These are phyloP conservation scores for Neonectria sp. DNA, from an alignment of 2,329 filamentous ascomycete species.

Conservation along the genomic window DNA sequence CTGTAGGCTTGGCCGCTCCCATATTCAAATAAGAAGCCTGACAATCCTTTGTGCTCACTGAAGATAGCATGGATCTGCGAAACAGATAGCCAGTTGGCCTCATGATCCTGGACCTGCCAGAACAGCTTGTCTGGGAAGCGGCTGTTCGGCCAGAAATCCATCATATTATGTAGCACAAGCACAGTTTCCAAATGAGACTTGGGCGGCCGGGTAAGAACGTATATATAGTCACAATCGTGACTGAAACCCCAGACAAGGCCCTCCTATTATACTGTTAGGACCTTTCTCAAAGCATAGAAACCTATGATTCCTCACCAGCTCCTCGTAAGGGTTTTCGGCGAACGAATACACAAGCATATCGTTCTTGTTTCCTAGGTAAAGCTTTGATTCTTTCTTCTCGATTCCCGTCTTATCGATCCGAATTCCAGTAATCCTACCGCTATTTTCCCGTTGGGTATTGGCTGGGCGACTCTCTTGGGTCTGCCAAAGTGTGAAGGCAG, in stretches of 20 bases:
- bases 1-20: background rate
- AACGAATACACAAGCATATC: background rate
- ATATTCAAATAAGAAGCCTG: slow-evolving; percentile 19
- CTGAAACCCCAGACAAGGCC: slow-evolving; percentile 7
- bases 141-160: background rate
- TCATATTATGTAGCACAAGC: background rate
- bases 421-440: slow-evolving; percentile 7
- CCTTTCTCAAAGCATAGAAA: background rate
- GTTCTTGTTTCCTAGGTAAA: background rate
- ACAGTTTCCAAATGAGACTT: background rate
- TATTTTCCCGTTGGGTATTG: background rate
- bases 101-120: slow-evolving; percentile 5
- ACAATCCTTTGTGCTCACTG: background rate
- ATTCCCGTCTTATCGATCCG: slow-evolving; percentile 3
- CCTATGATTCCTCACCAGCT: background rate
- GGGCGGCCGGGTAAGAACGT: background rate
- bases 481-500: slow-evolving; percentile 14
- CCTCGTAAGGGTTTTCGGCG: slow-evolving; percentile 5
- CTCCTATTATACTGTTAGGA: background rate
- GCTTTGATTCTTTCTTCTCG: background rate
- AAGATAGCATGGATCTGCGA: slow-evolving; percentile 8
- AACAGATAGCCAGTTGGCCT: background rate
- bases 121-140: slow-evolving; percentile 10
- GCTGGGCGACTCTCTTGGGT: background rate
- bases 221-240: background rate